A percentile compares a stretch with the other conserved stretches of the same genome.
Conservation (phyloP, 495 filamentous ascomycete genomes). For the Podospora australis region DNA sequence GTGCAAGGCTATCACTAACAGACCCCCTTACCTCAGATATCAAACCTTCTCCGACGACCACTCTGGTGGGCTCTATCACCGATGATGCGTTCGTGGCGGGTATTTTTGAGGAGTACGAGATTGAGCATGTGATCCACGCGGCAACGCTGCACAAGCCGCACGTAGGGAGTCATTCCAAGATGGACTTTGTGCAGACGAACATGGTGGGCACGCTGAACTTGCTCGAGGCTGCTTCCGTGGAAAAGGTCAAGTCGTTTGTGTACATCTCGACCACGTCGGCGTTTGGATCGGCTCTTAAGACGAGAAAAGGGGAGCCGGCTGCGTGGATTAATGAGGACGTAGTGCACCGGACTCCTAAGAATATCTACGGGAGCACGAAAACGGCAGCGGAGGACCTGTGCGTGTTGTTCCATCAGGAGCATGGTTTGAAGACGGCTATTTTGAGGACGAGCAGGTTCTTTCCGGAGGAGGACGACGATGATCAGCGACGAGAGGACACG, state of each 20-base stretch:
- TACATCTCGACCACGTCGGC: conserved; percentile 27
- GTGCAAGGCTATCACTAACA: no score
- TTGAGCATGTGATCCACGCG: conserved; percentile 24
- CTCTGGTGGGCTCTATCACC: conserved; percentile 16
- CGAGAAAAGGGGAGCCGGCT: conserved; percentile 11
- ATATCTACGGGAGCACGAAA: conserved; percentile 29
- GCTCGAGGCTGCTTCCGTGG: conserved; percentile 10
- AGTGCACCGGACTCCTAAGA: conserved; percentile 15
- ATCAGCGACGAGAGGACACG: conserved; percentile 6
- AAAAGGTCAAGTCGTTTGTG: conserved; percentile 17
- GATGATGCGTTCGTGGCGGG: conserved; percentile 10
- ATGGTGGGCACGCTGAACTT: conserved; percentile 19
- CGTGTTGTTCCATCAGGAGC: conserved; percentile 7
- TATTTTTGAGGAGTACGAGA: conserved; percentile 14
- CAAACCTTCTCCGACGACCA: conserved; percentile 17
- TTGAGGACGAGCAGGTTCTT: conserved; percentile 28
- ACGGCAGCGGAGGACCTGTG: conserved; percentile 25
- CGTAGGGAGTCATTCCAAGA: conserved; percentile 19
- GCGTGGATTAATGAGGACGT: conserved; percentile 25
- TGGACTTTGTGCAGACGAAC: conserved; percentile 24
- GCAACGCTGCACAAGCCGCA: conserved; percentile 31
- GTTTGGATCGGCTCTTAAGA: conserved; percentile 22
- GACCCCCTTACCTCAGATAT: conserved; percentile 18
- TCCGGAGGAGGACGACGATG: conserved; percentile 27
- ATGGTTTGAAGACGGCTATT: conserved; percentile 10